Evolutionary conservation across 73 alveolate genomes (phyloP), one percentile per base, ranked within the genome.

Genomic region (Breviolum minutum): DNA sequence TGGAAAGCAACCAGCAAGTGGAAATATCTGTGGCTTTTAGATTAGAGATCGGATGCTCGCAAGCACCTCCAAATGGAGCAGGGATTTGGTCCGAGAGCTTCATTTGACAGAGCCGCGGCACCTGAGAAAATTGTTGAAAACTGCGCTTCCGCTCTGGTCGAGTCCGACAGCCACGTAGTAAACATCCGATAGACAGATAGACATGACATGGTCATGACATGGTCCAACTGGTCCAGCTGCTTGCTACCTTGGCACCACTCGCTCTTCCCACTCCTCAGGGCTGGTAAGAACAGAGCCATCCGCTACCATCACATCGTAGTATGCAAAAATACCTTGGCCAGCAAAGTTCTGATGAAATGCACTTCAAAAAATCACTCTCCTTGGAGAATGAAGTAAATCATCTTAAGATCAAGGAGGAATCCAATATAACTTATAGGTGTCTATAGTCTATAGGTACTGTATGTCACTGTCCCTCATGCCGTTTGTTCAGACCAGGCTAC

Each of bases 231-330:
- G 26, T 71, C 40, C 26, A 71, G 19, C 12, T 12, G 9, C 29
- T 71, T 66, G 77, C 94, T 20, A 68, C 27, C 26, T 30, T 12
- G 95, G 95, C n/a, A 60, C 95, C 83, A 87, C 95, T 7, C 27
- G 82, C 19, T 66, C 32, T 66, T 63, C 83, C 95, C 95, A 87
- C 83, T 87, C 95, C 16, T 87, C 82, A 9, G 82, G 66, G 82
- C 83, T 20, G 26, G 91, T 64, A 29, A 87, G 83, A 12, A 87
- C 60, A 32, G 66, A 20, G 63, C 95, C 95, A 17, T 66, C 86
- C 10, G 70, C 85, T 20, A 54, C 95, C 95, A 88, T 88, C 71
- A 88, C 85, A 48, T 88, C 95, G 26, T 88, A 88, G 95, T 88
- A 88, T 40, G 86, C 76, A 13, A 88, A 88, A 13, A 88, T 27